Conservation (phyloP, 352 stramenopile genomes). For the Globisporangium viniferum region DNA sequence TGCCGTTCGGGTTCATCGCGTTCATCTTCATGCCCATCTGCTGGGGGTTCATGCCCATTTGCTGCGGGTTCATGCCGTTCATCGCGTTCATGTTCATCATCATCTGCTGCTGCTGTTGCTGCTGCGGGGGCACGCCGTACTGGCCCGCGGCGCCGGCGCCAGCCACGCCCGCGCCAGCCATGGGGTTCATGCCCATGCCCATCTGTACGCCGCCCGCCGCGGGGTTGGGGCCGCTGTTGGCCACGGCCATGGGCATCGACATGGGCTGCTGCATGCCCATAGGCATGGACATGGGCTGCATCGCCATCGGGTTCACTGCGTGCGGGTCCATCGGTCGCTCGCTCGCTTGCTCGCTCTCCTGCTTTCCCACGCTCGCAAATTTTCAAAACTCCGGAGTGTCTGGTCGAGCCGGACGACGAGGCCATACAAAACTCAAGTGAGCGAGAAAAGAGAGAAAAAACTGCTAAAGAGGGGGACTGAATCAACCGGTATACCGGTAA, state of each 20-base stretch:
- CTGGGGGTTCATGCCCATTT: slow-evolving; percentile 32
- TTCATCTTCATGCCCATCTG: slow-evolving; percentile 52
- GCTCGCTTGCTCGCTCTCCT: background rate
- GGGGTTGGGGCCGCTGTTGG: slow-evolving; percentile 22
- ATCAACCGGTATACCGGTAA: too few species aligned
- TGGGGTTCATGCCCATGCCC: slow-evolving; percentile 56
- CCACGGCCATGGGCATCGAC: slow-evolving; percentile 50
- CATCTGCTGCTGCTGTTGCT: slow-evolving; percentile 41
- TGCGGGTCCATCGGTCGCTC: slow-evolving; percentile 51
- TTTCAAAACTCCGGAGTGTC: background rate
- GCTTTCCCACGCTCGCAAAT: slow-evolving; percentile 4
- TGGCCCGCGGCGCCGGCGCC: slow-evolving; percentile 8
- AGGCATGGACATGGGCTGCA: slow-evolving; percentile 69
- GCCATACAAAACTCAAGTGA: too few species aligned
- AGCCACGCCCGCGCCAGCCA: slow-evolving; percentile 26
- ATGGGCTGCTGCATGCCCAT: slow-evolving; percentile 51
- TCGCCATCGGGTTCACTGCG: slow-evolving; percentile 60
- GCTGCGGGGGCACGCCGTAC: slow-evolving; percentile 39
- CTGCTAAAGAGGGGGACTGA: too few species aligned
- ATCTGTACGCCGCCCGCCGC: slow-evolving; percentile 31
- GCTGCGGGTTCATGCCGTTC: slow-evolving; percentile 38
- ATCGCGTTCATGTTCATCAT: slow-evolving; percentile 65
- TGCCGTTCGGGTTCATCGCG: slow-evolving; percentile 38
- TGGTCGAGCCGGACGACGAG: too few species aligned
- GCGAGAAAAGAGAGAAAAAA: too few species aligned